Evolutionary conservation across 805 yeast genomes (phyloP).

Genomic region (Monosporozyma yasuniensis): DNA sequence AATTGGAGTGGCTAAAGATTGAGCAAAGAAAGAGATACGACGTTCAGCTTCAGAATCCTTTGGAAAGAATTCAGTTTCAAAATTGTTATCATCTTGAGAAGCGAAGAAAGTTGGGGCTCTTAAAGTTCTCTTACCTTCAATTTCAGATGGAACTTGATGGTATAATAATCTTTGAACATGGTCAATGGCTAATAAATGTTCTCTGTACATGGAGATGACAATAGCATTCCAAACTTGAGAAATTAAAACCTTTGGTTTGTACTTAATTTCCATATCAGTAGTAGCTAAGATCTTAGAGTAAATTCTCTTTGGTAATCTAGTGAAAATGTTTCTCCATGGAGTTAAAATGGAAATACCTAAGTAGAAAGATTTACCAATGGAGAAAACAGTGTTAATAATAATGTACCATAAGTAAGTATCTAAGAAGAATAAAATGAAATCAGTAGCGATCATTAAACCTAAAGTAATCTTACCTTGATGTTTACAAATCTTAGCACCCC

Average conservation of each 20-base stretch:
- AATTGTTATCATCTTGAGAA: slow-evolving; percentile 90
- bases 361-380: slow-evolving; percentile 96
- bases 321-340: slow-evolving; percentile 98
- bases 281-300: slow-evolving; percentile 97
- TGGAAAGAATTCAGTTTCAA: slow-evolving; percentile 96
- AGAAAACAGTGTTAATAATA: slow-evolving; percentile 86
- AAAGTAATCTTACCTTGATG: slow-evolving; percentile 84
- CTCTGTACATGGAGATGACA: slow-evolving; percentile 99
- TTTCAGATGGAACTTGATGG: slow-evolving; percentile 97
- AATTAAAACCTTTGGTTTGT: slow-evolving; percentile 95
- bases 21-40: slow-evolving; percentile 98
- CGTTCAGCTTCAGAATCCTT: slow-evolving; percentile 97
- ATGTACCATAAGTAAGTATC: slow-evolving; percentile 99
- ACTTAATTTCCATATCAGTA: slow-evolving; percentile 97
- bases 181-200: slow-evolving; percentile 94
- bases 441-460: slow-evolving; percentile 89
- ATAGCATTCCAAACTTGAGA: slow-evolving; percentile 99
- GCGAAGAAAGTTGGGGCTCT: slow-evolving; percentile 99
- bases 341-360: slow-evolving; percentile 97
- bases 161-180: slow-evolving; percentile 95
- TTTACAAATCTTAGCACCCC: slow-evolving; percentile 59
- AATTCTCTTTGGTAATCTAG: slow-evolving; percentile 97
- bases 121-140: slow-evolving; percentile 95
- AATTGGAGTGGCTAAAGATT: slow-evolving; percentile 95
- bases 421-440: slow-evolving; percentile 89